A percentile compares a stretch with the other conserved stretches of the same genome.
Conservation (phyloP, 768 basidiomycete species). For the Termitomyces sp. region DNA sequence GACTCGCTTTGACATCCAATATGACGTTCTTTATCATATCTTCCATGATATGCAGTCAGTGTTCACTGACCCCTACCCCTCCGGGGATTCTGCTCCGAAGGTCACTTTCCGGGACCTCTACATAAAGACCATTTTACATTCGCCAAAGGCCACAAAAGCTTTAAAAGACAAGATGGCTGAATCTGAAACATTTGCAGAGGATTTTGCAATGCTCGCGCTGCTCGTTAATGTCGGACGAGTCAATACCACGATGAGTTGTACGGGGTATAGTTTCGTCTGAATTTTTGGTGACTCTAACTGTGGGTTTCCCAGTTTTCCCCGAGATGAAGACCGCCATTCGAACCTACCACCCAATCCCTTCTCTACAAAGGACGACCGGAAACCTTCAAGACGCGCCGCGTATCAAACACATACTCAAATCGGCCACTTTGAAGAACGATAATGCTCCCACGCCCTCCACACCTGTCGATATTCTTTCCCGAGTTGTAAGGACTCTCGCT, state of each 20-base stretch:
- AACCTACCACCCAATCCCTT: conserved; percentile 75
- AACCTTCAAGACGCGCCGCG: conserved; percentile 77
- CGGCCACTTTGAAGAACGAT: conserved; percentile 42
- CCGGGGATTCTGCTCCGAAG: conserved; percentile 20
- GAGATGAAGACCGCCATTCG: conserved; percentile 75
- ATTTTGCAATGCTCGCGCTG: conserved; percentile 71
- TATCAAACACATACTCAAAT: conserved; percentile 71
- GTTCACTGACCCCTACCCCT: conserved; percentile 40
- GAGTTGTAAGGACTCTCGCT: conserved; percentile 35
- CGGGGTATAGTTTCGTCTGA: conserved; percentile 21
- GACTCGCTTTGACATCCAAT: conserved; percentile 64
- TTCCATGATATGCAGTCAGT: conserved; percentile 63
- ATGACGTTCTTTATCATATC: conserved; percentile 72
- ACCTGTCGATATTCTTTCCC: conserved; percentile 50
- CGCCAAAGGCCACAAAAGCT: conserved; percentile 62
- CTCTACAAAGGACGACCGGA: conserved; percentile 59
- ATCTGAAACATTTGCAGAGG: conserved; percentile 49
- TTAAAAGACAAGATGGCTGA: conserved; percentile 70
- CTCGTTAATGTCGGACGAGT: conserved; percentile 76
- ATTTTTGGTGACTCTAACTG: conserved; percentile 2
- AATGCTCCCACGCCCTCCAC: conserved; percentile 42
- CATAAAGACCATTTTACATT: conserved; percentile 43
- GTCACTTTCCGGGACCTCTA: conserved; percentile 61
- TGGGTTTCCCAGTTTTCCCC: conserved; percentile 51
- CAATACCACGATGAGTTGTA: conserved; percentile 81